Conservation (phyloP, 1,284 basidiomycete genomes). For the Limonomyces culmigenus region DNA sequence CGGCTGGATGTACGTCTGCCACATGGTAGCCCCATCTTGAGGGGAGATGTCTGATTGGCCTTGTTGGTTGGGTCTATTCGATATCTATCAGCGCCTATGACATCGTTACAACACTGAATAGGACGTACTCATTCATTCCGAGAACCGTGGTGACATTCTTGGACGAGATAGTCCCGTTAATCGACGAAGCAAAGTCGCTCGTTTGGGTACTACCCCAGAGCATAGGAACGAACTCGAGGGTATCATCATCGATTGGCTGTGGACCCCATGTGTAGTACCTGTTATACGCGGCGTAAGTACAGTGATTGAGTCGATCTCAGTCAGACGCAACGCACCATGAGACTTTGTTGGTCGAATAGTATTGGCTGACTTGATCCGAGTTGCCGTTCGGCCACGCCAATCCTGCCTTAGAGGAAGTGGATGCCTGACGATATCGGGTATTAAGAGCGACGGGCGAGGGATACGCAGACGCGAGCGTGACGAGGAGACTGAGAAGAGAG, state of each 20-base stretch:
- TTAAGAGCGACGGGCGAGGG: too few species aligned
- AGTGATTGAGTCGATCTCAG: background rate
- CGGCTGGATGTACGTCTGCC: constrained; percentile 18
- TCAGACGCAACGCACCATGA: constrained; percentile 15
- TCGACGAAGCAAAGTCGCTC: constrained; percentile 12
- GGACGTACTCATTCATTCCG: constrained; percentile 17
- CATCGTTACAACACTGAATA: background rate
- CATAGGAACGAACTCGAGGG: constrained; percentile 20
- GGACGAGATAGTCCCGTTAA: constrained; percentile 14
- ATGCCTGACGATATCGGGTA: constrained; percentile 1
- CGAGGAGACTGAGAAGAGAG: too few species aligned
- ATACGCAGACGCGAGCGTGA: too few species aligned
- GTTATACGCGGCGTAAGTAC: too few species aligned
- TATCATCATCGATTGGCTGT: constrained; percentile 6
- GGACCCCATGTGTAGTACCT: constrained; percentile 21
- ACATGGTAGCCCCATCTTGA: constrained; percentile 14
- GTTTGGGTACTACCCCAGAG: constrained; percentile 18
- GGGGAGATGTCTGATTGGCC: constrained; percentile 18
- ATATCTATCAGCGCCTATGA: background rate
- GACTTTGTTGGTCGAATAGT: constrained; percentile 14
- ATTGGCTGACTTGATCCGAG: constrained; percentile 13
- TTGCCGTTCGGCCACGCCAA: constrained; percentile 18
- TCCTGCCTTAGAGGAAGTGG: constrained; percentile 13
- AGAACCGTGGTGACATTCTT: constrained; percentile 13
- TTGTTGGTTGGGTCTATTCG: constrained; percentile 11